Conservation (phyloP, 2,329 filamentous ascomycete species). For the Didymella glomerata region DNA sequence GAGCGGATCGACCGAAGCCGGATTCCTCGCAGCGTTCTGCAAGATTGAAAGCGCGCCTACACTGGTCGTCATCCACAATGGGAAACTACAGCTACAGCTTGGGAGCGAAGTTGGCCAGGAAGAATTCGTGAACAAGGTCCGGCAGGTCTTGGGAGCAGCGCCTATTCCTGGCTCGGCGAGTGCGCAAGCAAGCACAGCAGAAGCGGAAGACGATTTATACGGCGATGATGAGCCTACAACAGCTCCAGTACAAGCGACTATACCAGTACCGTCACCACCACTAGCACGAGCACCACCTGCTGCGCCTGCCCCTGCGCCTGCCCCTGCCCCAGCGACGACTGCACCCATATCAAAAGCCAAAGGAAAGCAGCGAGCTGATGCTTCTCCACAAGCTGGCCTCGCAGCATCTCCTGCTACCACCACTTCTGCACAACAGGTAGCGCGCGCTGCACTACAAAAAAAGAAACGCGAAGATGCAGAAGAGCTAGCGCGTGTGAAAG, state of each 20-base stretch:
- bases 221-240: slow-evolving; percentile 9
- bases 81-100: slow-evolving; percentile 79
- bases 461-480: slow-evolving; percentile 71
- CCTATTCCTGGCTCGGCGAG: slow-evolving; percentile 37
- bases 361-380: slow-evolving; percentile 55
- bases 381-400: slow-evolving; percentile 41
- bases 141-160: slow-evolving; percentile 47
- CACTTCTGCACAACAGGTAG: slow-evolving; percentile 48
- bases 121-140: slow-evolving; percentile 69
- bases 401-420: slow-evolving; percentile 46
- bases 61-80: slow-evolving; percentile 82
- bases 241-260: slow-evolving; percentile 12
- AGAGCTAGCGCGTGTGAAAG: slow-evolving; percentile 75
- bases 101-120: slow-evolving; percentile 69
- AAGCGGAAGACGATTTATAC: slow-evolving; percentile 20
- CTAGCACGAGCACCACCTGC: slow-evolving; percentile 6
- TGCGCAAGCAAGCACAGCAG: slow-evolving; percentile 20
- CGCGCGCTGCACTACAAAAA: slow-evolving; percentile 62
- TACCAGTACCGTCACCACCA: slow-evolving; percentile 16
- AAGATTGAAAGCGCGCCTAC: slow-evolving; percentile 81
- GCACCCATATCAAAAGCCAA: slow-evolving; percentile 39
- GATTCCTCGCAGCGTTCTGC: slow-evolving; percentile 82
- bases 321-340: slow-evolving; percentile 11
- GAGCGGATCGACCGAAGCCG: slow-evolving; percentile 80
- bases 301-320: slow-evolving; percentile 4